Evolutionary conservation across 78 protist genomes (phyloP).

Genomic region (Anaeramoeba ignava): DNA sequence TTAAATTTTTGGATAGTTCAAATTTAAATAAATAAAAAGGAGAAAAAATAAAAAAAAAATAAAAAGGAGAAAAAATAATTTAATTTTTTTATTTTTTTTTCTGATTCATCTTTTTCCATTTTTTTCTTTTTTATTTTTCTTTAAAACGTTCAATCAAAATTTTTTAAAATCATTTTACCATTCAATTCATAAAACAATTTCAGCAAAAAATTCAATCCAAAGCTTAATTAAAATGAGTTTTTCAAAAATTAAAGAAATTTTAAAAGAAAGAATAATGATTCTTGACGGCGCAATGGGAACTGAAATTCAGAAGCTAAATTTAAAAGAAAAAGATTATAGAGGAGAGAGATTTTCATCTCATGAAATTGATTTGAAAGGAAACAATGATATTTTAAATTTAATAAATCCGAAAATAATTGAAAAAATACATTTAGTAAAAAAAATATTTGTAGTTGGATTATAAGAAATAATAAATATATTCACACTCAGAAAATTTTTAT

Average conservation of each 20-base stretch:
- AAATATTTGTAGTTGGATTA: too few relatives aligned
- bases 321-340: slow-evolving; percentile 81
- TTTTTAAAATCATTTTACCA: background rate
- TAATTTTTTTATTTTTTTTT: background rate
- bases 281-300: slow-evolving; percentile 51
- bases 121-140: background rate
- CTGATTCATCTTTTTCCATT: background rate
- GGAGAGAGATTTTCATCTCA: slow-evolving; percentile 65
- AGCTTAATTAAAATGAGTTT: too few relatives aligned
- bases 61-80: background rate
- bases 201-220: too few relatives aligned
- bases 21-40: background rate
- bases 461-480: too few relatives aligned
- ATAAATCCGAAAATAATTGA: slow-evolving; percentile 75
- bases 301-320: slow-evolving; percentile 65
- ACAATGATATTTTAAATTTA: slow-evolving; percentile 84
- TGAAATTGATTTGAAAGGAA: slow-evolving; percentile 79
- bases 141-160: background rate
- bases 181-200: background rate
- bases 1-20: background rate
- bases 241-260: too few relatives aligned
- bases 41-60: background rate
- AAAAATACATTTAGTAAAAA: slow-evolving; percentile 73
- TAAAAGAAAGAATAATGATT: background rate
- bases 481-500: too few relatives aligned